phyloP scores from a whole-genome alignment of 495 filamentous ascomycete species.

The Neurospora sp. region DNA sequence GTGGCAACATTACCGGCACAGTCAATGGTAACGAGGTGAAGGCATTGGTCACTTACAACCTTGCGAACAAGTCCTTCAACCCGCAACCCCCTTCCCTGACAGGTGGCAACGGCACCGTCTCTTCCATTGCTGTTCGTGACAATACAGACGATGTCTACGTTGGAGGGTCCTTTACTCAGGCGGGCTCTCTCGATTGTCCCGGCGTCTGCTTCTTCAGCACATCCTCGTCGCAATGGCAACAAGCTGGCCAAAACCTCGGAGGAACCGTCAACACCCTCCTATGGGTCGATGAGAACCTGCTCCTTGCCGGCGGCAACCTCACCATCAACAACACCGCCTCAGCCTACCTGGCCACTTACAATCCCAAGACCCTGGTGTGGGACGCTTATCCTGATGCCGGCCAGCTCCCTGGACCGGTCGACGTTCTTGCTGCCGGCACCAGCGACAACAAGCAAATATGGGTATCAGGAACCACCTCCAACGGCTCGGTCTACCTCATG shows the following conservation, averaged over 20 bases:
- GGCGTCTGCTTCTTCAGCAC: conserved; percentile 72
- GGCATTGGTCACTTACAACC: conserved; percentile 73
- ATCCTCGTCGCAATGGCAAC: conserved; percentile 59
- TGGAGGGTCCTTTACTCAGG: conserved; percentile 68
- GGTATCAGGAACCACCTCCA: conserved; percentile 57
- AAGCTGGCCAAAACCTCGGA: conserved; percentile 55
- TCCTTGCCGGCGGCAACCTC: conserved; percentile 72
- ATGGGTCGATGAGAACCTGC: conserved; percentile 59
- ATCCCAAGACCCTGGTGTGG: conserved; percentile 53
- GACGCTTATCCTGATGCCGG: conserved; percentile 51
- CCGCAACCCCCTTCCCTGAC: conserved; percentile 62
- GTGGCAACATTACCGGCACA: conserved; percentile 65
- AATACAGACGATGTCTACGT: conserved; percentile 68
- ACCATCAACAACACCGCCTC: conserved; percentile 48
- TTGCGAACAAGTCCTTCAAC: conserved; percentile 48
- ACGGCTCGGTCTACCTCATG: conserved; percentile 67
- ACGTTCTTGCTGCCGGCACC: conserved; percentile 61
- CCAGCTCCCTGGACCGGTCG: conserved; percentile 67
- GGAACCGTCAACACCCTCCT: conserved; percentile 61
- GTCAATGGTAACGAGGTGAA: conserved; percentile 51
- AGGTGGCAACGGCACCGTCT: conserved; percentile 60
- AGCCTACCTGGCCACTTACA: conserved; percentile 66
- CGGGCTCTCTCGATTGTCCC: conserved; percentile 74
- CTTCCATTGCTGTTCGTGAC: conserved; percentile 59
- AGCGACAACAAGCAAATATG: conserved; percentile 62